phyloP scores from a whole-genome alignment of 768 basidiomycete species.

The Boletus pseudopeckii region DNA sequence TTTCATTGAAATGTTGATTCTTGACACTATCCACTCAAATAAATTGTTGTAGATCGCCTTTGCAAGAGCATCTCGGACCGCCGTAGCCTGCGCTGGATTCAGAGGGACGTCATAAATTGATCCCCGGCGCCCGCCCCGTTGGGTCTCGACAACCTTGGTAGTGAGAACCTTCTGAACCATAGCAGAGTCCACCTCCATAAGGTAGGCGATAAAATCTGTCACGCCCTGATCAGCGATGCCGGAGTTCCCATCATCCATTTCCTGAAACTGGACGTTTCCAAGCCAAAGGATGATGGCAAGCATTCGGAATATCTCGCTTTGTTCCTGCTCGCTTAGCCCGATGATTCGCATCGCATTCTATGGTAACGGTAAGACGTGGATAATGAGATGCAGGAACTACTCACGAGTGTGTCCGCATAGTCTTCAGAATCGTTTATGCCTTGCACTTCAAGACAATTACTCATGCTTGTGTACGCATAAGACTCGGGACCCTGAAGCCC shows the following conservation, averaged over 20 bases:
- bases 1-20: conserved; percentile 96
- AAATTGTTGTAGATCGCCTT: conserved; percentile 98
- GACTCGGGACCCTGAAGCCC: conserved; percentile 95
- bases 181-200: conserved; percentile 82
- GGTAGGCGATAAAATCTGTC: conserved; percentile 92
- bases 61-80: conserved; percentile 87
- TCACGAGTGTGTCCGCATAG: conserved; percentile 82
- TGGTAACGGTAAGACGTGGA: background rate
- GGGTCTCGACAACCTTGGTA: conserved; percentile 84
- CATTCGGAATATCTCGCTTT: conserved; percentile 90
- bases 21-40: conserved; percentile 98
- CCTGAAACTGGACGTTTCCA: conserved; percentile 89
- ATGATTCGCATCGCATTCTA: conserved; percentile 93
- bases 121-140: conserved; percentile 86
- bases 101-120: conserved; percentile 97
- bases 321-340: conserved; percentile 81
- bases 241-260: conserved; percentile 89
- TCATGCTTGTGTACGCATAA: conserved; percentile 89
- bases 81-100: conserved; percentile 85
- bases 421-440: conserved; percentile 90
- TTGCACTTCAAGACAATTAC: conserved; percentile 87
- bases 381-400: conserved; percentile 24
- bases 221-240: conserved; percentile 75
- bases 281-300: conserved; percentile 92
- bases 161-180: conserved; percentile 86